Conservation (phyloP, 2,329 filamentous ascomycete species). For the Hypoxylon sp. region DNA sequence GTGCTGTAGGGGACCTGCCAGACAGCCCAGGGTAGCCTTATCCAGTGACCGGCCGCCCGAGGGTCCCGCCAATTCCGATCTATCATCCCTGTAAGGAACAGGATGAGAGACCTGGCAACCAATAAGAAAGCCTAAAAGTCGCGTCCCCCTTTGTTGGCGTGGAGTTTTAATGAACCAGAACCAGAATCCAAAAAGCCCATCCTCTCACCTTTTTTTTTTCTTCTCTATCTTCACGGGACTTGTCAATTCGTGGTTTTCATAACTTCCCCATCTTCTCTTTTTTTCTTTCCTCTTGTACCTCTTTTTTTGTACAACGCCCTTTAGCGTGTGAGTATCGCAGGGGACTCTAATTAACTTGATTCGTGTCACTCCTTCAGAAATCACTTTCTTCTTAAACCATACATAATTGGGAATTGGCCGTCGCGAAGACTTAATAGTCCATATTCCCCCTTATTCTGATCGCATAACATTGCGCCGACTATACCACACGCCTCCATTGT, state of each 20-base stretch:
- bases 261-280: slow-evolving; percentile 32
- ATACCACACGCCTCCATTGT: slow-evolving; percentile 8
- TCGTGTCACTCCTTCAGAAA: slow-evolving; percentile 54
- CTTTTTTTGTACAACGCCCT: slow-evolving; percentile 24
- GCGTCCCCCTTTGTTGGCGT: slow-evolving; percentile 38
- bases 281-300: slow-evolving; percentile 44
- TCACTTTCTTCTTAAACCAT: slow-evolving; percentile 49
- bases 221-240: slow-evolving; percentile 28
- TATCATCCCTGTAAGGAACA: slow-evolving; percentile 28
- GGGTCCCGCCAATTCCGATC: slow-evolving; percentile 35
- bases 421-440: not conserved
- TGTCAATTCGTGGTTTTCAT: slow-evolving; percentile 40
- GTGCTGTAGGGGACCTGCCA: too few species aligned
- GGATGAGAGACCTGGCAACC: slow-evolving; percentile 13
- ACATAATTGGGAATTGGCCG: slow-evolving; percentile 10
- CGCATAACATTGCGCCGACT: slow-evolving; percentile 22
- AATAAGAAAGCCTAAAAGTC: slow-evolving; percentile 18
- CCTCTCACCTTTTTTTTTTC: slow-evolving; percentile 30
- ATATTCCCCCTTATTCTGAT: slow-evolving; percentile 10
- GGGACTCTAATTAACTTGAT: slow-evolving; percentile 33
- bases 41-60: slow-evolving; percentile 21
- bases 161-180: slow-evolving; percentile 38
- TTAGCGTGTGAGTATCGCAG: slow-evolving; percentile 29
- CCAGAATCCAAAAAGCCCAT: slow-evolving; percentile 6
- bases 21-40: too few species aligned